A percentile compares a stretch with the other conserved stretches of the same genome.
Evolutionary conservation across 1,139 yeast species (phyloP).

Genomic region (Geotrichum carabidarum): DNA sequence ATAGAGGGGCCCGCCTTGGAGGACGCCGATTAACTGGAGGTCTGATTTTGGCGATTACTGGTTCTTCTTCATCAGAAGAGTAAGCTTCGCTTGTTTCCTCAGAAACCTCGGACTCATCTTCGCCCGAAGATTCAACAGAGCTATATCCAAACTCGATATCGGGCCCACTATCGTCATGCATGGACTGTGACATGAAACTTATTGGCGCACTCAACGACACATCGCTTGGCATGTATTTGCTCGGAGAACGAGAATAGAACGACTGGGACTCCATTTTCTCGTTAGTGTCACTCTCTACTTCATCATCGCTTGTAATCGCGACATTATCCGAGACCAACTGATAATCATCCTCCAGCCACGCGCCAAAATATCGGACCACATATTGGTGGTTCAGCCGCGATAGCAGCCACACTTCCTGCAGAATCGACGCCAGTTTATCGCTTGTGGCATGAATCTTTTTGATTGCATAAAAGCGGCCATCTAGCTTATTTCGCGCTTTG

Average conservation of each 20-base stretch:
- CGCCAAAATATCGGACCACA: constrained; percentile 92
- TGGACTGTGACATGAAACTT: constrained; percentile 34
- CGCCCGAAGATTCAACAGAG: constrained; percentile 25
- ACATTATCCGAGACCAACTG: constrained; percentile 22
- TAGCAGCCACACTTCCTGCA: constrained; percentile 85
- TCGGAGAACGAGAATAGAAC: constrained; percentile 10
- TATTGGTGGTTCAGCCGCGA: constrained; percentile 92
- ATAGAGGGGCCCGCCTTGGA: background rate
- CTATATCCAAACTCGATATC: constrained; percentile 33
- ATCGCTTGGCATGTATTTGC: constrained; percentile 14
- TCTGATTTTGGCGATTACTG: background rate
- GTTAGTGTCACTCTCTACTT: constrained; percentile 18
- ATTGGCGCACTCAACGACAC: constrained; percentile 25
- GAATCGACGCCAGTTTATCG: constrained; percentile 68
- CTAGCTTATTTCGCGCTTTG: constrained; percentile 85
- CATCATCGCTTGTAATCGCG: constrained; percentile 24
- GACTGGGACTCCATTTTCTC: constrained; percentile 13
- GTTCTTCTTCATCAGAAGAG: constrained; percentile 2
- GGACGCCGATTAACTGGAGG: background rate
- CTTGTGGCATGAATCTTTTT: constrained; percentile 84
- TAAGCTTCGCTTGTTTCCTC: background rate
- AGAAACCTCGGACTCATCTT: constrained; percentile 25
- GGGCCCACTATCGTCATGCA: constrained; percentile 27
- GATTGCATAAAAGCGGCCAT: constrained; percentile 91
- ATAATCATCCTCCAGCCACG: constrained; percentile 83